Percentiles rank a stretch among this genome's conserved stretches.
Conservation (phyloP, 148 eudicot species). For the Selenicereus undatus region DNA sequence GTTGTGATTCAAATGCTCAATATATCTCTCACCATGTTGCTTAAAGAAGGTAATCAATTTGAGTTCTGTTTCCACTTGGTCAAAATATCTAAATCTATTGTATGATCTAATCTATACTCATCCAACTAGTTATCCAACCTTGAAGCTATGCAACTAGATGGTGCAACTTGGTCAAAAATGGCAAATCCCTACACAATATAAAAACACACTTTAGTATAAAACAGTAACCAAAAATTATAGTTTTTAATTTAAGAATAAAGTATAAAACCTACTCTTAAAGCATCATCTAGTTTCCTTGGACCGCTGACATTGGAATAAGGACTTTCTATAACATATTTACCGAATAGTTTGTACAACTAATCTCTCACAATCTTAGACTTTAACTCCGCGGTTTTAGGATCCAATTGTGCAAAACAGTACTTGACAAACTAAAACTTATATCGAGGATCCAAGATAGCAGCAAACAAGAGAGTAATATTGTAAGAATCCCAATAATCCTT, state of each 20-base stretch:
- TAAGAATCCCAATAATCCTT: constrained; percentile 3
- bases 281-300: background rate
- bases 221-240: too few species aligned
- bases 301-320: background rate
- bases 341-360: background rate
- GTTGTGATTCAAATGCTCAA: background rate
- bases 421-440: background rate
- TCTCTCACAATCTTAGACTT: constrained; percentile 5
- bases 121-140: background rate
- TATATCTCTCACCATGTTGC: constrained; percentile 11
- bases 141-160: background rate
- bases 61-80: background rate
- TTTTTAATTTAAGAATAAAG: background rate
- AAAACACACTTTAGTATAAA: too few species aligned
- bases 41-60: background rate
- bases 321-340: background rate
- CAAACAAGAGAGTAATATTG: background rate
- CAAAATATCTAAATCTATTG: background rate
- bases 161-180: background rate
- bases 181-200: background rate
- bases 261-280: background rate
- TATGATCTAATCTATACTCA: background rate
- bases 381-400: background rate
- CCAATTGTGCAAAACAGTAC: background rate
- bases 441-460: background rate